Conservation (phyloP, 2,329 filamentous ascomycete species). For the Exophiala sideris region DNA sequence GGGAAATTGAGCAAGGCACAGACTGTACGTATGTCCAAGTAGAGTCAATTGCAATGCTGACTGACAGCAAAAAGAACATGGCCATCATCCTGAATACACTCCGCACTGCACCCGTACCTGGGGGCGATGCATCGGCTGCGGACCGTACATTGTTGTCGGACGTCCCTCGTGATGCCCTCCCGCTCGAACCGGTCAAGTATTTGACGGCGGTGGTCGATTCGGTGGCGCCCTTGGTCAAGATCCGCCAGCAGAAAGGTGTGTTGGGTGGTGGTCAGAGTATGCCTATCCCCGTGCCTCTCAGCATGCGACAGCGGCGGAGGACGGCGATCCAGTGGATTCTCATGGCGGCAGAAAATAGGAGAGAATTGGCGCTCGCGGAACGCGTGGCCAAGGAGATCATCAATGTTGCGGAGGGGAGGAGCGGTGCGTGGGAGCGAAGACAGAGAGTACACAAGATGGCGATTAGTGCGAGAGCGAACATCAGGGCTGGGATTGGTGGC, state of each 20-base stretch:
- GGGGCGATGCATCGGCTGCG: constrained; percentile 49
- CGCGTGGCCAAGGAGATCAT: constrained; percentile 83
- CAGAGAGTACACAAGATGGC: constrained; percentile 74
- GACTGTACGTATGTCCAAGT: constrained; percentile 53
- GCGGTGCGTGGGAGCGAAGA: constrained; percentile 79
- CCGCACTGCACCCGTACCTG: constrained; percentile 77
- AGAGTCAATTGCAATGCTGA: too few relatives aligned
- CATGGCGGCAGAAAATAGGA: constrained; percentile 74
- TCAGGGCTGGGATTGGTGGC: constrained; percentile 37
- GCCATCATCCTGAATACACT: constrained; percentile 75
- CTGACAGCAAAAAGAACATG: constrained; percentile 65
- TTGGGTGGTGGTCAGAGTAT: constrained; percentile 83
- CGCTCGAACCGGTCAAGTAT: constrained; percentile 85
- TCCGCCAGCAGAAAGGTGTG: constrained; percentile 70
- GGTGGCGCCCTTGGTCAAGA: constrained; percentile 80
- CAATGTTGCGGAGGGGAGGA: constrained; percentile 80
- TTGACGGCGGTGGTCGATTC: constrained; percentile 88
- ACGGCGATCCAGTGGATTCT: constrained; percentile 86
- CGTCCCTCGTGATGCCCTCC: constrained; percentile 74
- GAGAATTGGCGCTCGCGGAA: constrained; percentile 69
- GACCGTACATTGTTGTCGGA: constrained; percentile 55
- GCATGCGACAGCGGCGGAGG: constrained; percentile 70
- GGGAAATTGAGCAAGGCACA: constrained; percentile 91
- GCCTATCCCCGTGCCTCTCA: constrained; percentile 76
- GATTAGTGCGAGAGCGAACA: constrained; percentile 73